These are phyloP conservation scores for Leonotis leonurus DNA, from an alignment of 257 asterid species.

Conservation along the genomic window DNA sequence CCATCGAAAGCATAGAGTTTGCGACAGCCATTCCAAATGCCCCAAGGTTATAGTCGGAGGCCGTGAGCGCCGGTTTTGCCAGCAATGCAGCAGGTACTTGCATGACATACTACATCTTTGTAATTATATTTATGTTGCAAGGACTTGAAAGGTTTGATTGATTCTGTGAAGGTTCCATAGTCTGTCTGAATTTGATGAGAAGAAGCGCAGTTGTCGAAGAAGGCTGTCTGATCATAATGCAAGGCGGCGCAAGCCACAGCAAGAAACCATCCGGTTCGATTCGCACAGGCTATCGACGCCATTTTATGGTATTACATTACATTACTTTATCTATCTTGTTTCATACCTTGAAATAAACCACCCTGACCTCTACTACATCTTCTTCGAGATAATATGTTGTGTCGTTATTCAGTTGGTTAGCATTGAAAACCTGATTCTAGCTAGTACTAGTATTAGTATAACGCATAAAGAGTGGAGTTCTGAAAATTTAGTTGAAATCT, in stretches of 20 bases:
- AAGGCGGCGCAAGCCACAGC: constrained; percentile 85
- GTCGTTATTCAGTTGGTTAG: background rate
- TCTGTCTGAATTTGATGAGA: constrained; percentile 67
- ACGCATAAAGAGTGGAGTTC: too few relatives aligned
- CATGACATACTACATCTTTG: too few relatives aligned
- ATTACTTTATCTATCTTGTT: background rate
- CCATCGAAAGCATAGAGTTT: constrained; percentile 86
- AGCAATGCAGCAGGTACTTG: constrained; percentile 89
- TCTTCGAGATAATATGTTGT: too few relatives aligned
- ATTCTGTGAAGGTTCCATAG: constrained; percentile 62
- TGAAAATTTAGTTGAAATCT: background rate
- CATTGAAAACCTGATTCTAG: too few relatives aligned
- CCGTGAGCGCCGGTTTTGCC: constrained; percentile 82
- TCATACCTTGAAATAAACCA: background rate
- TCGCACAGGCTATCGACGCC: constrained; percentile 44
- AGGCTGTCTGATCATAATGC: constrained; percentile 90
- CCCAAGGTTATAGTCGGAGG: constrained; percentile 68
- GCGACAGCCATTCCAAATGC: constrained; percentile 73
- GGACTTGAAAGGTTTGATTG: constrained; percentile 16
- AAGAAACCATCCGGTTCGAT: constrained; percentile 52
- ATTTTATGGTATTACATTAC: constrained; percentile 45
- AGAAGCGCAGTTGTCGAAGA: constrained; percentile 86
- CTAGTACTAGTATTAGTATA: too few relatives aligned
- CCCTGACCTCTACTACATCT: background rate
- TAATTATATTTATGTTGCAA: background rate